Evolutionary conservation across 805 yeast species (phyloP).

Genomic region (Myxozyma nipponensis): DNA sequence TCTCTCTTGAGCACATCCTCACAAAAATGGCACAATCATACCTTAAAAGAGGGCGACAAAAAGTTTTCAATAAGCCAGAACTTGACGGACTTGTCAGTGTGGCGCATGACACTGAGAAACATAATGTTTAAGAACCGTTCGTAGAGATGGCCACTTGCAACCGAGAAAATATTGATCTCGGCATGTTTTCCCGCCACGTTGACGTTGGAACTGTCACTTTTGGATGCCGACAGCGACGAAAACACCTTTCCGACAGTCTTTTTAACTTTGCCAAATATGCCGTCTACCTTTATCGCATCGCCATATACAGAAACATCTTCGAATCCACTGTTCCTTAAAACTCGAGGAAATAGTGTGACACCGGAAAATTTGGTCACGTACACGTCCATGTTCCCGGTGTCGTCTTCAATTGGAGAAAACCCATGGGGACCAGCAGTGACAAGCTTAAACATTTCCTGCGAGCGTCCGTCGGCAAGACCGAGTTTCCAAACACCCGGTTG

Average conservation of each 20-base stretch:
- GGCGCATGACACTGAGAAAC: conserved; percentile 70
- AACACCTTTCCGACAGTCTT: conserved; percentile 16
- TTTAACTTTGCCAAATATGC: conserved; percentile 13
- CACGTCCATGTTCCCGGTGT: conserved; percentile 22
- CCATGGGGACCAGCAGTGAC: conserved; percentile 36
- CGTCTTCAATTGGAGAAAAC: conserved; percentile 3
- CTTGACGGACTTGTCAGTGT: conserved; percentile 61
- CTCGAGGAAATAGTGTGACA: conserved; percentile 43
- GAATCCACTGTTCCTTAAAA: conserved; percentile 43
- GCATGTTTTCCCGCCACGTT: conserved; percentile 42
- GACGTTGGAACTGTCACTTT: conserved; percentile 3
- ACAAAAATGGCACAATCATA: background rate
- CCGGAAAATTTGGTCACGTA: conserved; percentile 48
- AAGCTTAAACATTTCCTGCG: conserved; percentile 44
- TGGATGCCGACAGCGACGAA: conserved; percentile 8
- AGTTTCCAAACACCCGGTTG: conserved; percentile 68
- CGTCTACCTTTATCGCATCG: conserved; percentile 11
- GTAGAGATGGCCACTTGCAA: conserved; percentile 77
- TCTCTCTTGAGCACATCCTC: background rate
- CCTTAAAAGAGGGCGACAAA: conserved; percentile 64
- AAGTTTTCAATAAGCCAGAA: conserved; percentile 86
- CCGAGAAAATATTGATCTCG: conserved; percentile 72
- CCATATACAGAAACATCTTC: conserved; percentile 34
- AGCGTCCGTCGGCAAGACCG: conserved; percentile 43
- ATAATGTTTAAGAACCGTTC: conserved; percentile 72